Evolutionary conservation across 305 asterid genomes (phyloP), one percentile per base, ranked within the genome.

Genomic region (Ilex paraguariensis): DNA sequence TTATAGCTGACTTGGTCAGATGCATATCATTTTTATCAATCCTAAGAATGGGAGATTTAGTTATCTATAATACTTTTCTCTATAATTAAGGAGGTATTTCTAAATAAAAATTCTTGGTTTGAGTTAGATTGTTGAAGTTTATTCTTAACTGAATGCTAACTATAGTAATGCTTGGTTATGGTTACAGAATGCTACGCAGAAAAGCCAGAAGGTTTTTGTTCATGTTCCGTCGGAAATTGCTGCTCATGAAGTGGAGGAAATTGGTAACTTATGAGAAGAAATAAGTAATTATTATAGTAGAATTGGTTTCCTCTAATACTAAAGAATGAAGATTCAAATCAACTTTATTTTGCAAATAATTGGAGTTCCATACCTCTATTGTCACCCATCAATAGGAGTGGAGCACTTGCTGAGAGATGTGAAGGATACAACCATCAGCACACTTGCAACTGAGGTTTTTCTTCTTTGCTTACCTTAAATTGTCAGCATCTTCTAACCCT

Each of bases 221-320:
- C 98, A 90, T 14, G 96, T 81, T 67, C 89, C 95, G 65, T 90
- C 97, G 13, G 97, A 87, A 79, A 90, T 90, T 31, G 97, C 97
- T 63, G 97, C 97, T 60, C 95, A 91, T 69, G 98, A 91, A 80
- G 98, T 91, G 58, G 98, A 91, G 82, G 96, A 91, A 87, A 91
- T 91, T 36, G 98, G 98, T 91, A 81, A n/a, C 2, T 21, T 21
- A 21, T 21, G 28, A 21, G 28, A 21, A 21, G 28, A 21, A 21
- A 21, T 21, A 21, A 21, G 28, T 21, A 17, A 21, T 21, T 21
- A 21, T 21, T 21, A 21, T 21, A 21, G 28, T 21, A 21, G 28
- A 21, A 1, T 21, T 21, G 28, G 28, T 21, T 21, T 21, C 28
- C 28, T 21, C 2, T 1, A 21, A 21, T 21, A 21, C 28, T 21